Percentiles rank a stretch among this genome's conserved stretches.
Evolutionary conservation across 768 basidiomycete species (phyloP).

Genomic region (Lactarius hengduanensis): DNA sequence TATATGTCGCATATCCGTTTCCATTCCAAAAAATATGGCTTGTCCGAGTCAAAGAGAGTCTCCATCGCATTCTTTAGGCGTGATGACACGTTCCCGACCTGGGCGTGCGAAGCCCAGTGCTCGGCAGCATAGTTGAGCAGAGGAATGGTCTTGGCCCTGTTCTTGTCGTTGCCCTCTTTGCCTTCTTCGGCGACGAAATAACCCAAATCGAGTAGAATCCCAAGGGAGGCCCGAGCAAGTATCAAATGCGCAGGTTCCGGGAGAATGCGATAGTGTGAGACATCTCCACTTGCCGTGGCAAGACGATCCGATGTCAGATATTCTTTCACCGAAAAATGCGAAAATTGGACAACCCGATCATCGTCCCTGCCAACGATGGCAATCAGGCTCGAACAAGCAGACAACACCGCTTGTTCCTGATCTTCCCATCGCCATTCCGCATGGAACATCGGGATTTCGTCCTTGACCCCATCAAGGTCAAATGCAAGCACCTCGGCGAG

Average conservation of each 20-base stretch:
- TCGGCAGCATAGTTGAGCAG: background rate
- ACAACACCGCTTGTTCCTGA: background rate
- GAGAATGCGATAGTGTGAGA: background rate
- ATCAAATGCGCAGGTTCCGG: background rate
- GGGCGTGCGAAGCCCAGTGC: background rate
- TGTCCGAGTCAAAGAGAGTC: no score
- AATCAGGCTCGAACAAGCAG: background rate
- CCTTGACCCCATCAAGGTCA: background rate
- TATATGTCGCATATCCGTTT: no score
- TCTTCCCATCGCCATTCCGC: background rate
- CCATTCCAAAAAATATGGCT: no score
- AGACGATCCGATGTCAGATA: background rate
- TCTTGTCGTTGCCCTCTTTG: no score
- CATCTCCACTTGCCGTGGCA: background rate
- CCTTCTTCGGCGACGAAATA: no score
- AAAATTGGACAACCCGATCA: background rate
- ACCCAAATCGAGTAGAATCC: background rate
- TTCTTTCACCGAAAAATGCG: background rate
- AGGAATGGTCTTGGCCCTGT: background rate
- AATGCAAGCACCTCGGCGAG: background rate
- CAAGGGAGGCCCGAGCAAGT: background rate
- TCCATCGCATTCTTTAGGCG: background rate
- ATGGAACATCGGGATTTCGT: background rate
- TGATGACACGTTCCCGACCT: background rate
- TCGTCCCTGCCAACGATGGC: fast-evolving